These are phyloP conservation scores for Fagopyrum esculentum DNA, from an alignment of 148 eudicot species.

Conservation along the genomic window DNA sequence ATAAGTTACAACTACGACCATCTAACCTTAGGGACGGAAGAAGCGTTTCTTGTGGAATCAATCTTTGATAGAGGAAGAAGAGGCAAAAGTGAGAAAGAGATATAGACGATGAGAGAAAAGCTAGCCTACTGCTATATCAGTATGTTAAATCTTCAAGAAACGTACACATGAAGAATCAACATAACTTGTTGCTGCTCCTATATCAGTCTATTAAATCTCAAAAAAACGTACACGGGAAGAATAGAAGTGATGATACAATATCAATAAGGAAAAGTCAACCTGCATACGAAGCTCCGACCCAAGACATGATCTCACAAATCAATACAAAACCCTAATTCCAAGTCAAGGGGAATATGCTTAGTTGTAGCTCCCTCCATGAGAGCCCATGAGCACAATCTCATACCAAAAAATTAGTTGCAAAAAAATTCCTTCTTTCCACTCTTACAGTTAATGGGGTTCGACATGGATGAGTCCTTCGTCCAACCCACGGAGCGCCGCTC, in stretches of 20 bases:
- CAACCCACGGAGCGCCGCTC: too few species aligned
- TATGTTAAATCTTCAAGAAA: too few species aligned
- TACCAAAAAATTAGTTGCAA: not conserved
- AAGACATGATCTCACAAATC: constrained; percentile 7
- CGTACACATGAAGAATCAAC: not conserved
- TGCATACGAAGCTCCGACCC: not conserved
- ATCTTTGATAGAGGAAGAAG: too few species aligned
- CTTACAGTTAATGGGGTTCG: too few species aligned
- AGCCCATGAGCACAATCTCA: not conserved
- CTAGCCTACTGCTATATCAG: too few species aligned
- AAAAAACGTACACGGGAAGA: not conserved
- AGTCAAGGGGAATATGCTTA: not conserved
- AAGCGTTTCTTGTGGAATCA: too few species aligned
- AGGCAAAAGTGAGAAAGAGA: too few species aligned
- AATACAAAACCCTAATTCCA: constrained; percentile 7
- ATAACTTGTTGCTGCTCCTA: not conserved
- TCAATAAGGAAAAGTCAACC: not conserved
- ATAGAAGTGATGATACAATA: not conserved
- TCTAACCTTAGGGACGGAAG: too few species aligned
- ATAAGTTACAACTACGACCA: too few species aligned
- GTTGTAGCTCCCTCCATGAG: constrained; percentile 1
- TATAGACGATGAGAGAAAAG: too few species aligned
- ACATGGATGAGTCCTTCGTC: too few species aligned
- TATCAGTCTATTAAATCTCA: not conserved
- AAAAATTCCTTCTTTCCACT: too few species aligned